phyloP scores from a whole-genome alignment of 2,329 filamentous ascomycete species.

The Dissoconium aciculare region DNA sequence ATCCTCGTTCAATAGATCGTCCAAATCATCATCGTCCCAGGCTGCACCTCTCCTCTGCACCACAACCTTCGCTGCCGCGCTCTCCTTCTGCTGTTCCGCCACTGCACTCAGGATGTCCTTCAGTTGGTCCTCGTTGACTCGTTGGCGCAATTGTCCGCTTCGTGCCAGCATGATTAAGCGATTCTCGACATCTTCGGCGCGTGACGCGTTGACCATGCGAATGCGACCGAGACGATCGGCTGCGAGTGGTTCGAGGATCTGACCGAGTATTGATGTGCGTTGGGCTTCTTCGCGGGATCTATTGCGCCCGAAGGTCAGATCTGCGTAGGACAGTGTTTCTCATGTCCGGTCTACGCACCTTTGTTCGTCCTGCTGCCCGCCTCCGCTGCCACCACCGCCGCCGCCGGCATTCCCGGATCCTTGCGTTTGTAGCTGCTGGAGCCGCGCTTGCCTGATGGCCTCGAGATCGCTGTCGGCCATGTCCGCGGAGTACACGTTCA shows the following conservation, averaged over 20 bases:
- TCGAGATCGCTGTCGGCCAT: slow-evolving; percentile 56
- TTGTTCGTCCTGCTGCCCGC: slow-evolving; percentile 42
- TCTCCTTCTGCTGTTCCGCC: slow-evolving; percentile 54
- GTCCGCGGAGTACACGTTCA: too few species aligned
- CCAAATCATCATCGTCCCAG: slow-evolving; percentile 72
- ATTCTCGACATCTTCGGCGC: slow-evolving; percentile 83
- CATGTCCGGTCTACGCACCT: slow-evolving; percentile 39
- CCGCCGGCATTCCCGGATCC: slow-evolving; percentile 25
- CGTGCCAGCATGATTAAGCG: slow-evolving; percentile 81
- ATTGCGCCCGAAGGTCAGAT: slow-evolving; percentile 3
- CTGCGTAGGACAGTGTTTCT: neutral
- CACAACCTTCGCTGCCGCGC: slow-evolving; percentile 58
- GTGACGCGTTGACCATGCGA: slow-evolving; percentile 83
- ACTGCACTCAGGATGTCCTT: slow-evolving; percentile 81
- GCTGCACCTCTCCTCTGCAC: slow-evolving; percentile 69
- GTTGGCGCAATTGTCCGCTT: slow-evolving; percentile 67
- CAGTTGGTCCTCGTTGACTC: slow-evolving; percentile 83
- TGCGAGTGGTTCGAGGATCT: slow-evolving; percentile 89
- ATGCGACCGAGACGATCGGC: slow-evolving; percentile 88
- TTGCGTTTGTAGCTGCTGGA: slow-evolving; percentile 76
- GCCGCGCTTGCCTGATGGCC: slow-evolving; percentile 77
- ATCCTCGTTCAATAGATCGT: slow-evolving; percentile 45
- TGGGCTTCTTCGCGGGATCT: slow-evolving; percentile 45
- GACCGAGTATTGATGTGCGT: slow-evolving; percentile 61
- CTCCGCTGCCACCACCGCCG: slow-evolving; percentile 32